Conservation (phyloP, 129 eudicot species). For the Oenanthe sinensis region DNA sequence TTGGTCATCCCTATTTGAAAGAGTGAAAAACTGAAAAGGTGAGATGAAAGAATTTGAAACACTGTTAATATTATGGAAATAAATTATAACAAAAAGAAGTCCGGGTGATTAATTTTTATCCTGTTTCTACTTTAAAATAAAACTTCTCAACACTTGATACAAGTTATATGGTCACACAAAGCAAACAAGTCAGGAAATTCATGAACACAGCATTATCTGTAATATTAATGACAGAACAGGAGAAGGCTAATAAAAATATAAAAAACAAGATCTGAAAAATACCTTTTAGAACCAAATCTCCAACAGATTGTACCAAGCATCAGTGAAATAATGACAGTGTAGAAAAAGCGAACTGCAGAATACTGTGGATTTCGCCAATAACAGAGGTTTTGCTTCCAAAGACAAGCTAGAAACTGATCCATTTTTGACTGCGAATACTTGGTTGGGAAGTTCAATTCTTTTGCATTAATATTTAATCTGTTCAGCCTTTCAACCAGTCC, state of each 20-base stretch:
- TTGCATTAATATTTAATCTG: slow-evolving; percentile 61
- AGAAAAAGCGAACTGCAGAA: slow-evolving; percentile 97
- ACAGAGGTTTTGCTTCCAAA: slow-evolving; percentile 94
- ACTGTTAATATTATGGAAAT: background rate
- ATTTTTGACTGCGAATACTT: slow-evolving; percentile 58
- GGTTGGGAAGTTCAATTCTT: slow-evolving; percentile 76
- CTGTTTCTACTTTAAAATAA: background rate
- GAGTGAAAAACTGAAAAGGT: background rate
- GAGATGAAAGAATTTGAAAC: background rate
- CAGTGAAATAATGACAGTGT: slow-evolving; percentile 79
- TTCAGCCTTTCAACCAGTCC: slow-evolving; percentile 78
- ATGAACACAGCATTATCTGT: background rate
- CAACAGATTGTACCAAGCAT: slow-evolving; percentile 98
- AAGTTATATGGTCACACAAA: background rate
- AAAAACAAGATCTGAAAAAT: slow-evolving; percentile 5
- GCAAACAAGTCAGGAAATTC: background rate
- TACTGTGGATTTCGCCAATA: slow-evolving; percentile 98
- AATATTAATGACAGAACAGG: background rate
- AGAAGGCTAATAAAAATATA: background rate
- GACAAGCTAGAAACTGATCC: slow-evolving; percentile 73
- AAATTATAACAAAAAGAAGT: background rate
- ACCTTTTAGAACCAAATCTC: slow-evolving; percentile 94
- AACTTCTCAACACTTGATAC: background rate
- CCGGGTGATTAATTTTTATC: background rate
- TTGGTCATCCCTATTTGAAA: slow-evolving; percentile 47